Evolutionary conservation across 2,329 filamentous ascomycete species (phyloP), one percentile per base, ranked within the genome.

Genomic region (Talaromyces funiculosus): DNA sequence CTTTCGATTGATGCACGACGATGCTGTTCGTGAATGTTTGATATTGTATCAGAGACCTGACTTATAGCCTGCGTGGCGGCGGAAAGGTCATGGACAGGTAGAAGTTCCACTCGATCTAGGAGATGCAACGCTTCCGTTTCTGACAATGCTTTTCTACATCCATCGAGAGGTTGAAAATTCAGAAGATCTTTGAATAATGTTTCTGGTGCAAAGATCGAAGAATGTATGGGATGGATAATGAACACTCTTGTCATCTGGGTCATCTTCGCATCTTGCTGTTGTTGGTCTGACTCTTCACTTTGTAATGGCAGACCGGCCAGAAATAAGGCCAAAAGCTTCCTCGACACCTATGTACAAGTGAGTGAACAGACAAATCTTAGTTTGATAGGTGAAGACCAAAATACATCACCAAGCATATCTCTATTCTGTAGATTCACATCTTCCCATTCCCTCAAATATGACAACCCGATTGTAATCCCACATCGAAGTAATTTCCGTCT

Each of bases 191-290:
- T 62, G 49, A 74, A 68, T 35, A 75, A 64, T 10, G 61, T 67
- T 35, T 68, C 62, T 3, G 73, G 72, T 8, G 69, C 65, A 60
- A 75, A 73, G 1, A 66, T 66, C 16, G 64, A 65, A 24, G 68
- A 71, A 37, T 64, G 70, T 18, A 59, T 63, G 0, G 72, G 72
- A 53, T 73, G 67, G 53, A 75, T 73, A 38, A 75, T 73, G 64
- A 71, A 75, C 29, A 67, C 65, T 53, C 61, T 71, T 29, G 67
- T 42, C 37, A 18, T 6, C 29, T 26, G 14, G 18, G 14, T 12
- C 33, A 16, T 10, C 8, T 35, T 49, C 22, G 31, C 33, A n/a
- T 4, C 16, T 26, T 20, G 16, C 26, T 40, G 22, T 9, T 54
- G n/a, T 18, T 16, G 37, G 35, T 47, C 18, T 12, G 14, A 6